phyloP scores from a whole-genome alignment of 2,329 filamentous ascomycete species.

The Apiospora malaysiana region DNA sequence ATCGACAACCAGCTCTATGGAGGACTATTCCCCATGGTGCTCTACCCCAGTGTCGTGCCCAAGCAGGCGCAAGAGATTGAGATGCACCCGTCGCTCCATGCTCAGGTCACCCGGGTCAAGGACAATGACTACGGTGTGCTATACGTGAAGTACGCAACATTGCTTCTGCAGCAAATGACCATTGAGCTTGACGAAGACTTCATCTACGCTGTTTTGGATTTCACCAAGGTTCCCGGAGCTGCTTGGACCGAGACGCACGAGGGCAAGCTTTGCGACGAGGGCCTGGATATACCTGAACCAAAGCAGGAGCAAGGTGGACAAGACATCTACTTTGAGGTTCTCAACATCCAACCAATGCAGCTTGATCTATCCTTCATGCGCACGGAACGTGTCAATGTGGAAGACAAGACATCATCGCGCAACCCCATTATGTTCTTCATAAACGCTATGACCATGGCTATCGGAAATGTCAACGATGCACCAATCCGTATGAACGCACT shows the following conservation, averaged over 20 bases:
- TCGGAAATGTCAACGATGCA: constrained; percentile 98
- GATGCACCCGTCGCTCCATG: constrained; percentile 91
- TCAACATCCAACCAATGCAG: constrained; percentile 98
- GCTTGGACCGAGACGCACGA: constrained; percentile 81
- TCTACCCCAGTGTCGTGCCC: constrained; percentile 96
- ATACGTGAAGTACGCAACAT: constrained; percentile 97
- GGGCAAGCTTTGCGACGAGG: constrained; percentile 87
- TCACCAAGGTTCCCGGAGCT: constrained; percentile 89
- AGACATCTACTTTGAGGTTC: constrained; percentile 96
- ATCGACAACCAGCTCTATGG: constrained; percentile 99
- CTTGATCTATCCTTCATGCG: constrained; percentile 96
- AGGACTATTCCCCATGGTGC: constrained; percentile 94
- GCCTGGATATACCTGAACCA: constrained; percentile 90
- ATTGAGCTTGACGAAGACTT: constrained; percentile 98
- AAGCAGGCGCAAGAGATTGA: constrained; percentile 97
- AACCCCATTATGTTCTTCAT: constrained; percentile 99
- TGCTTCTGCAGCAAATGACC: constrained; percentile 97
- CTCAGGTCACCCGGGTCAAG: constrained; percentile 91
- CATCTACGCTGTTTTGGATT: constrained; percentile 94
- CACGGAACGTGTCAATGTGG: constrained; percentile 93
- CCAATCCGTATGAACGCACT: constrained; percentile 92
- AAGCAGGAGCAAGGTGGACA: constrained; percentile 83
- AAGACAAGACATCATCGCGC: constrained; percentile 87
- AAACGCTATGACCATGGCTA: constrained; percentile 98
- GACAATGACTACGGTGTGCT: constrained; percentile 97